Evolutionary conservation across 2,329 filamentous ascomycete genomes (phyloP).

Genomic region (Arthrobotrys entomopaga): DNA sequence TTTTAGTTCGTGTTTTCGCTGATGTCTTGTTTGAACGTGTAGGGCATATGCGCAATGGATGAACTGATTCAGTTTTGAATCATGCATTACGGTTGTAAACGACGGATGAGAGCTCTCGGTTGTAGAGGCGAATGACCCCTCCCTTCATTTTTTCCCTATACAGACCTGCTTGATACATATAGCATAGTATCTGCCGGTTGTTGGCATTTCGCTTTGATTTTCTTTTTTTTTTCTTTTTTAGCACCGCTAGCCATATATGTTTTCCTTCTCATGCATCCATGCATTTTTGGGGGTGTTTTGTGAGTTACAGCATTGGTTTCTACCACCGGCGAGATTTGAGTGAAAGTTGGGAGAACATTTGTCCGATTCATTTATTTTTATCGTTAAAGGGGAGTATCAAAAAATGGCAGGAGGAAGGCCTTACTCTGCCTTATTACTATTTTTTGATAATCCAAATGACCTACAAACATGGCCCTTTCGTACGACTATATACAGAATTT

Average conservation of each 20-base stretch:
- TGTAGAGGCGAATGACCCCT: neutral
- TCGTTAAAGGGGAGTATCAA: too few relatives aligned
- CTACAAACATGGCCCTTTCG: too few relatives aligned
- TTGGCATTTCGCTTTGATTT: conserved; percentile 3
- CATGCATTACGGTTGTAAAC: too few relatives aligned
- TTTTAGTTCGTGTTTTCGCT: neutral
- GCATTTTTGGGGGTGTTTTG: conserved; percentile 31
- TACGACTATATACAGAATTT: too few relatives aligned
- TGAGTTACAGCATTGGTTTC: conserved; percentile 22
- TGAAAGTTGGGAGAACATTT: conserved; percentile 13
- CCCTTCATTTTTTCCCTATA: neutral
- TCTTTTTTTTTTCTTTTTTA: conserved; percentile 3
- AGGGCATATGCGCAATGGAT: conserved; percentile 54
- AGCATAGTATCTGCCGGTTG: neutral
- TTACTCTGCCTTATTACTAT: too few relatives aligned
- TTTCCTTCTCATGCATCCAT: conserved; percentile 10
- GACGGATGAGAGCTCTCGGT: neutral
- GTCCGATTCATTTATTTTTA: conserved; percentile 6
- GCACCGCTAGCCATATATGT: conserved; percentile 7
- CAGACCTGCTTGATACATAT: neutral
- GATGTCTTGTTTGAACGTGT: conserved; percentile 1
- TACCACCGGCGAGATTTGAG: conserved; percentile 1
- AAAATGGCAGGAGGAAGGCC: too few relatives aligned
- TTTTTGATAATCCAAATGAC: too few relatives aligned
- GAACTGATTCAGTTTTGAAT: conserved; percentile 24